Percentiles rank a stretch among this genome's conserved stretches.
Conservation (phyloP, 768 basidiomycete genomes). For the Rhizopogon vinicolor region DNA sequence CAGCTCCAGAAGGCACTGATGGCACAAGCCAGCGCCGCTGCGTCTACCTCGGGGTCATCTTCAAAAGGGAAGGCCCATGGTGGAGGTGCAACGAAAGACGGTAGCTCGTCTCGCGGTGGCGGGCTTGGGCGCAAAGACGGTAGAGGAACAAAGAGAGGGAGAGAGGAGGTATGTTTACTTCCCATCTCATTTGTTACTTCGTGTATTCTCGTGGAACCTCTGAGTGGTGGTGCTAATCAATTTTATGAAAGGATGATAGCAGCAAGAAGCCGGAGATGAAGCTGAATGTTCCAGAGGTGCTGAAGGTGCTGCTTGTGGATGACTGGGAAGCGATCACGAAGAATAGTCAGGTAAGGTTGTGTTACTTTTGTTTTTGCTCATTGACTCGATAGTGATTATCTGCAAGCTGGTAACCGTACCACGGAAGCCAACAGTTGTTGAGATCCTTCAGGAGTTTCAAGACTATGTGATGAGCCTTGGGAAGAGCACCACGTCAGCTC, state of each 20-base stretch:
- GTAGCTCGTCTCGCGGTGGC: constrained; percentile 25
- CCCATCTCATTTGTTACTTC: neutral
- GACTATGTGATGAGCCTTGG: constrained; percentile 47
- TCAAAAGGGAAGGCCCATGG: constrained; percentile 18
- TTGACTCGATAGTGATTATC: neutral
- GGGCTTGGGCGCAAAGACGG: constrained; percentile 51
- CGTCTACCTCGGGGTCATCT: constrained; percentile 29
- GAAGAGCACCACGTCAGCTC: constrained; percentile 43
- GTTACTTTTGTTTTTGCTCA: neutral
- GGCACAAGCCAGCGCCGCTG: constrained; percentile 37
- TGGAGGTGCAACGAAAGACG: constrained; percentile 14
- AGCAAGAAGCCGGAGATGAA: constrained; percentile 85
- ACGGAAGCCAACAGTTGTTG: constrained; percentile 69
- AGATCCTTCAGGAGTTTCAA: constrained; percentile 76
- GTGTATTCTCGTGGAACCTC: neutral
- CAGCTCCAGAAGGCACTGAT: constrained; percentile 69
- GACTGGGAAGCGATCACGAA: constrained; percentile 99
- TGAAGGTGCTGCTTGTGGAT: constrained; percentile 88
- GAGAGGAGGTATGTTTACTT: constrained; percentile 60
- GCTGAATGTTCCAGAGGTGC: constrained; percentile 81
- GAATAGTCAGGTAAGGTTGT: constrained; percentile 68
- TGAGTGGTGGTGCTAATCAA: neutral
- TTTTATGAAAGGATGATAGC: constrained; percentile 57
- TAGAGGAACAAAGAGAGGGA: constrained; percentile 61
- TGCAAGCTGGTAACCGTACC: constrained; percentile 79